Evolutionary conservation across 257 asterid species (phyloP).

Genomic region (Ehretia macrophylla): DNA sequence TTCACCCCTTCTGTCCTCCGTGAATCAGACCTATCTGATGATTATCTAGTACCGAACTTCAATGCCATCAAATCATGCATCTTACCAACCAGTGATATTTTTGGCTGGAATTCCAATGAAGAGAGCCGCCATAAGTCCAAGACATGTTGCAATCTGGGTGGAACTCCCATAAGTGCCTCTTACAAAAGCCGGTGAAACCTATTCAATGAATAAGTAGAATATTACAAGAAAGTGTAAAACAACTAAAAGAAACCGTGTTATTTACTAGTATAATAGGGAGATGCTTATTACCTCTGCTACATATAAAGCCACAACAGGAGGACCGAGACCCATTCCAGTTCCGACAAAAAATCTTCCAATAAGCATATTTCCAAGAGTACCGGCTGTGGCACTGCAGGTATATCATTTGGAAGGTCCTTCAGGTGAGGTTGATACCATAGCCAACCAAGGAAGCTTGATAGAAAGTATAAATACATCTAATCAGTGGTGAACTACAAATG

Average conservation of each 20-base stretch:
- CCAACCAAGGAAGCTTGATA: not conserved
- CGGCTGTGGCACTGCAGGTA: constrained; percentile 62
- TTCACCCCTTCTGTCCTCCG: no score
- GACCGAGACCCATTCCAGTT: constrained; percentile 94
- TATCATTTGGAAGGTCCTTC: constrained; percentile 5
- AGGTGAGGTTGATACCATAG: no score
- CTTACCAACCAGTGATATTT: constrained; percentile 68
- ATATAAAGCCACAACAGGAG: constrained; percentile 91
- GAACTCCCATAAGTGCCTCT: constrained; percentile 95
- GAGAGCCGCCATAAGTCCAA: constrained; percentile 72
- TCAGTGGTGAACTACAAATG: no score
- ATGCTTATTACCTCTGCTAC: constrained; percentile 68
- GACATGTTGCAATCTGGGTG: constrained; percentile 88
- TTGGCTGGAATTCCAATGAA: constrained; percentile 83
- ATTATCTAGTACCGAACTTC: no score
- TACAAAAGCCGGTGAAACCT: constrained; percentile 90
- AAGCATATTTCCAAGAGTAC: constrained; percentile 79
- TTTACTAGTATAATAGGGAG: not conserved
- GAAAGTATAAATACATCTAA: not conserved
- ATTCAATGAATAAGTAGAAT: constrained; percentile 23
- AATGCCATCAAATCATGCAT: constrained; percentile 3
- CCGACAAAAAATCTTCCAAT: constrained; percentile 88
- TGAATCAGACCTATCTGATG: no score
- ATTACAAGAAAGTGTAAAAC: not conserved
- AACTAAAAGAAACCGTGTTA: not conserved